Conservation (phyloP, 257 asterid species). For the Rauvolfia tetraphylla region DNA sequence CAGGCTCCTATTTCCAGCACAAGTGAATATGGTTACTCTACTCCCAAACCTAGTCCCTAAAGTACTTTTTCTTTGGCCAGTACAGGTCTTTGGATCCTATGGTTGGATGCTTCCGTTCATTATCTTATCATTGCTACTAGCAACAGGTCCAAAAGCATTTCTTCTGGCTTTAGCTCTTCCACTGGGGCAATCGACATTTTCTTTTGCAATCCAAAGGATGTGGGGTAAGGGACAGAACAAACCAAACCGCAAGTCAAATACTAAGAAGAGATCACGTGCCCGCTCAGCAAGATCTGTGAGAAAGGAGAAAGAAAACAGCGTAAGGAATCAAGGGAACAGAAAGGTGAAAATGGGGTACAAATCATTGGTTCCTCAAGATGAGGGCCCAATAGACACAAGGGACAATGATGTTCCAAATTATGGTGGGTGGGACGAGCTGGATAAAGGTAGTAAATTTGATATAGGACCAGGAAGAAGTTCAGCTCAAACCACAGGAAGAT, state of each 20-base stretch:
- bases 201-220: conserved; percentile 51
- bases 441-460: conserved; percentile 25
- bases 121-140: conserved; percentile 41
- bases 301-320: conserved; percentile 18
- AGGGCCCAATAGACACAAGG: conserved; percentile 17
- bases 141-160: conserved; percentile 76
- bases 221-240: conserved; percentile 22
- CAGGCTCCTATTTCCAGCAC: neutral
- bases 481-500: conserved; percentile 21
- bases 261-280: conserved; percentile 29
- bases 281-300: conserved; percentile 32
- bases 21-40: neutral
- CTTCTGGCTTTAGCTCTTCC: conserved; percentile 68
- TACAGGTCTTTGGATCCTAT: conserved; percentile 71
- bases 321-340: conserved; percentile 14
- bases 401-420: conserved; percentile 26
- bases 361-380: conserved; percentile 41
- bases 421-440: conserved; percentile 89
- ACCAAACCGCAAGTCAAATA: conserved; percentile 30
- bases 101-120: conserved; percentile 69
- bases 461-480: conserved; percentile 27
- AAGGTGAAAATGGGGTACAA: conserved; percentile 38
- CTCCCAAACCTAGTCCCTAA: conserved; percentile 4
- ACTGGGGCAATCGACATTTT: conserved; percentile 59
- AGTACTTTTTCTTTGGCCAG: conserved; percentile 20